Conservation (phyloP, 2,329 filamentous ascomycete genomes). For the Capronia americana region DNA sequence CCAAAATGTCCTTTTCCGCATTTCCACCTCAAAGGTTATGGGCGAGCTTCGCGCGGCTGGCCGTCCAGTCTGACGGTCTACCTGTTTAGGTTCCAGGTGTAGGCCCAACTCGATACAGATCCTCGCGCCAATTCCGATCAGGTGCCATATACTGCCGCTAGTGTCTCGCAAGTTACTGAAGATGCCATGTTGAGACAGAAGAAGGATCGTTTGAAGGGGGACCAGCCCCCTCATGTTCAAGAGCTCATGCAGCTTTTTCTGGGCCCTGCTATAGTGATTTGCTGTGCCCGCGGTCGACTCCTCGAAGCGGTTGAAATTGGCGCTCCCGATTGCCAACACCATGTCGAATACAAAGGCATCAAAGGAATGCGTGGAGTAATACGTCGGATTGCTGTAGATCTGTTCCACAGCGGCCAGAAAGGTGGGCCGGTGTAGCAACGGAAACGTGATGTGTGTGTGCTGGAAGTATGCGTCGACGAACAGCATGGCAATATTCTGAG, state of each 20-base stretch:
- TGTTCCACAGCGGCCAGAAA: conserved; percentile 35
- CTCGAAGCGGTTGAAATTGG: conserved; percentile 53
- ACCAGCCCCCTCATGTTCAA: conserved; percentile 47
- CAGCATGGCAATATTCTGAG: conserved; percentile 3
- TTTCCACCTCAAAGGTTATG: conserved; percentile 17
- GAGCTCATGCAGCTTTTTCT: conserved; percentile 47
- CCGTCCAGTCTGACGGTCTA: conserved; percentile 37
- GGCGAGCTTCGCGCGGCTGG: not conserved
- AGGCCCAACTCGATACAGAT: conserved; percentile 53
- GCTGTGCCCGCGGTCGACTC: conserved; percentile 53
- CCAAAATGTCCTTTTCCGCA: conserved; percentile 17
- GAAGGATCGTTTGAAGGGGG: conserved; percentile 51
- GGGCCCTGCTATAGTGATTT: conserved; percentile 50
- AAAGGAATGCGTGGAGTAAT: conserved; percentile 40
- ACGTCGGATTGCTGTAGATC: conserved; percentile 37
- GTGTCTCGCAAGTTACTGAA: conserved; percentile 50
- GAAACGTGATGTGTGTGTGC: conserved; percentile 54
- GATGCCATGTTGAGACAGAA: conserved; percentile 54
- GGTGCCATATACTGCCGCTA: conserved; percentile 53
- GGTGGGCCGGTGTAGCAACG: conserved; percentile 47
- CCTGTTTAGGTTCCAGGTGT: conserved; percentile 49
- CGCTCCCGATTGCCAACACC: conserved; percentile 52
- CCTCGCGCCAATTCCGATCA: conserved; percentile 52
- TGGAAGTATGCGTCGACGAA: conserved; percentile 49
- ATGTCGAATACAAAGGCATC: conserved; percentile 54